These are phyloP conservation scores for Cucurbita pepo DNA, from an alignment of 306 rosid species.

Conservation along the genomic window DNA sequence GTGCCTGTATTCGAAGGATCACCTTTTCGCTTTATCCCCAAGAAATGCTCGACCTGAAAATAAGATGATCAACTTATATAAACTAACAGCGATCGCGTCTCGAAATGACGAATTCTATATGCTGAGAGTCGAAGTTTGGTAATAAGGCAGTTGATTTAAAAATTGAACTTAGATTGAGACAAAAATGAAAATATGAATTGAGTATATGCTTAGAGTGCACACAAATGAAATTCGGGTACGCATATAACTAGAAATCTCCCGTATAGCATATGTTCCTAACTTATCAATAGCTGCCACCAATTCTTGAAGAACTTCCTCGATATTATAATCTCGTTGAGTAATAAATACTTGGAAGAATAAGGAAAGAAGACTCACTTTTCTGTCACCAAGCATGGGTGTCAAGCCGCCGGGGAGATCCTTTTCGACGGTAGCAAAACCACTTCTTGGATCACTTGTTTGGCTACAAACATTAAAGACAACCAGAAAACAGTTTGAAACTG, in stretches of 20 bases:
- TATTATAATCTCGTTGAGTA: not conserved
- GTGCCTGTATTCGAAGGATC: conserved; percentile 39
- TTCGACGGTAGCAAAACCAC: conserved; percentile 97
- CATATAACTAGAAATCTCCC: not conserved
- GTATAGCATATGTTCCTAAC: not conserved
- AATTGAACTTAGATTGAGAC: not conserved
- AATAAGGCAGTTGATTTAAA: not conserved
- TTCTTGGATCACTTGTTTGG: conserved; percentile 90
- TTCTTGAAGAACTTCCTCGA: not conserved
- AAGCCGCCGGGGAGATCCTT: conserved; percentile 88
- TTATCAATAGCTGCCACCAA: not conserved
- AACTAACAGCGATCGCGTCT: not conserved
- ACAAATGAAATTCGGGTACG: not conserved
- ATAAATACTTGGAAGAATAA: not conserved
- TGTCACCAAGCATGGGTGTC: conserved; percentile 98
- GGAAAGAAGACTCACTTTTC: conserved; percentile 39
- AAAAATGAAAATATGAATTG: not conserved
- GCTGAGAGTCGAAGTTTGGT: not conserved
- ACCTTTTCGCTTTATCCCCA: conserved; percentile 82
- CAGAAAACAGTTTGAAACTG: not conserved
- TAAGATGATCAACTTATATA: not conserved
- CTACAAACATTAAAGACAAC: conserved; percentile 24
- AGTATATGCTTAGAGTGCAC: not conserved
- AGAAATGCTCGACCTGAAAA: conserved; percentile 77
- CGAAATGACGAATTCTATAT: not conserved